Base-by-base conservation (phyloP, 495 filamentous ascomycete genomes). In the Penicillium samsonianum region DNA sequence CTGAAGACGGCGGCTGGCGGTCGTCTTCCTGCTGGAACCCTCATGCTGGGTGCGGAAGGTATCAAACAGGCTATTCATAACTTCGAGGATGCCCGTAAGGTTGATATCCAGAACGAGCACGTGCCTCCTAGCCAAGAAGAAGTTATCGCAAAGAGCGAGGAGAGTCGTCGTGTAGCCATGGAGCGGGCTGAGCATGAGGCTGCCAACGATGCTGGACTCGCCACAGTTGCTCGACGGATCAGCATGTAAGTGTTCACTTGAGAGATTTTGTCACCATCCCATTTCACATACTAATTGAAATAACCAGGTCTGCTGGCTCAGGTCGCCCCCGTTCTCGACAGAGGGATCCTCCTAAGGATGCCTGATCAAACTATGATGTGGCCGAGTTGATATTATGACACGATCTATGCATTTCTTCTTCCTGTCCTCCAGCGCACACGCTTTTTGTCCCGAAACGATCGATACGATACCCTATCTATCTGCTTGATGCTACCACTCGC, bases 11-110 rank as follows among this genome's bases (percentile, higher is more conserved):
- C 91, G 30, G 87, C 92, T 53, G 94, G 94, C 49, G 94, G 95
- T 40, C 86, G 92, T 71, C 84, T 98, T 51, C 94, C 94, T 5
- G 90, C 93, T 12, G 94, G 94, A 50, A 98, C 95, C 20, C 84
- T 98, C 45, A 98, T 98, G 93, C 84, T 98, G 25, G 94, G 94
- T 47, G 92, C 94, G 1, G 94, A 98, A 72, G 94, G 94, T 31
- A 98, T 98, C 77, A 98, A 98, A 79, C 91, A 97, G 65, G 94
- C 94, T n/a, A 98, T 98, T 60, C 90, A 82, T 71, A 94, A 84
- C 63, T 98, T 98, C 61, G 94, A 98, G 71, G 94, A 98, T 71
- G 94, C 94, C n/a, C 81, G 92, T 47, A 96, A 96, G 79, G 95
- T 98, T 26, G 94, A 98, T 79, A 67, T 97, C 58, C 92, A 97